Conservation (phyloP, 257 asterid genomes). For the Cordia subcordata region DNA sequence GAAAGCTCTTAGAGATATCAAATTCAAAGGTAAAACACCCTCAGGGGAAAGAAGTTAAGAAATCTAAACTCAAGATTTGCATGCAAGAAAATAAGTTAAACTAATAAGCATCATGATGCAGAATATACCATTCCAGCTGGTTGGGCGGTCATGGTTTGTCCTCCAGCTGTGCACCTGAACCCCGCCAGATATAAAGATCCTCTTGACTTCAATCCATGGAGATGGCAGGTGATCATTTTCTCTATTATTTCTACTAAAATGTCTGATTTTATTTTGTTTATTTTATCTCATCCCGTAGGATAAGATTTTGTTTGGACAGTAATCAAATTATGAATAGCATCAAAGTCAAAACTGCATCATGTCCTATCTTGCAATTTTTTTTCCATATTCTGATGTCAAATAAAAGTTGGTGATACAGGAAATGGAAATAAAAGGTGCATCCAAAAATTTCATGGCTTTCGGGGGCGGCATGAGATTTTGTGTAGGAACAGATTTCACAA, state of each 20-base stretch:
- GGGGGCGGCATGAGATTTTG: conserved; percentile 96
- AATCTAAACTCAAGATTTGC: conserved; percentile 6
- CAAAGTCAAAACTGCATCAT: too few relatives aligned
- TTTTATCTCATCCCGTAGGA: too few relatives aligned
- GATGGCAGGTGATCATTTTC: conserved; percentile 62
- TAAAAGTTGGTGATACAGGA: conserved; percentile 40
- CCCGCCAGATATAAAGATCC: conserved; percentile 69
- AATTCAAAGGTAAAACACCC: conserved; percentile 57
- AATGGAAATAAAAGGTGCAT: conserved; percentile 56
- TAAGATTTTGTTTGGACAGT: too few relatives aligned
- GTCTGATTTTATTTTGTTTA: background rate
- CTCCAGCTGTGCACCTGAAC: conserved; percentile 88
- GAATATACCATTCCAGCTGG: conserved; percentile 88
- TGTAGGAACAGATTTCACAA: conserved; percentile 86
- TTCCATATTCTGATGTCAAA: too few relatives aligned
- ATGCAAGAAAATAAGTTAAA: conserved; percentile 13
- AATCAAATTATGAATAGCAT: too few relatives aligned
- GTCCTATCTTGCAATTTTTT: too few relatives aligned
- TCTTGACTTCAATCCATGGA: conserved; percentile 79
- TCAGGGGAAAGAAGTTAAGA: background rate
- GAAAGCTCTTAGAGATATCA: conserved; percentile 58
- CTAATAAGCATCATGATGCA: conserved; percentile 31
- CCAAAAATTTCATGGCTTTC: conserved; percentile 94
- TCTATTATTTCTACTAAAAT: background rate
- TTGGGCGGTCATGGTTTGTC: conserved; percentile 93